phyloP scores from a whole-genome alignment of 169 alveolate species.

The Plasmodium falciparum region DNA sequence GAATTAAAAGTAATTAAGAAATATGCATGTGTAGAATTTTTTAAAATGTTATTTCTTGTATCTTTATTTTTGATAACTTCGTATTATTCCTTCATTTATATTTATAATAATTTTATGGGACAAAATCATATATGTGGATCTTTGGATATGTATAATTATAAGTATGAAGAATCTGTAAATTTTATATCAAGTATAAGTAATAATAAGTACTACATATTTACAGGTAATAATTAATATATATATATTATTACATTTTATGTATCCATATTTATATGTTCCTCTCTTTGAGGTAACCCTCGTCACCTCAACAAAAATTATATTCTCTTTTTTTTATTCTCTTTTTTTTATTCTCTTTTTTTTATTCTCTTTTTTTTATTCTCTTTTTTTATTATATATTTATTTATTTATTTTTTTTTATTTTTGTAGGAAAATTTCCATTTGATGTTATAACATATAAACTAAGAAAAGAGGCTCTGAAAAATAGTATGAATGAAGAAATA shows the following conservation, averaged over 20 bases:
- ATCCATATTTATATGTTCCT: neutral
- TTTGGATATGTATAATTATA: conserved; percentile 55
- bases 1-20: conserved; percentile 32
- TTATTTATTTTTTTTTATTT: neutral
- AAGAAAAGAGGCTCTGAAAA: conserved; percentile 40
- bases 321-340: neutral
- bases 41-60: conserved; percentile 23
- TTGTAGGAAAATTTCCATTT: conserved; percentile 63
- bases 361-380: neutral
- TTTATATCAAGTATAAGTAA: conserved; percentile 39
- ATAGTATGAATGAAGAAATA: conserved; percentile 65
- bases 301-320: neutral
- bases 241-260: conserved; percentile 4
- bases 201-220: conserved; percentile 37
- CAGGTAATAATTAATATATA: conserved; percentile 11
- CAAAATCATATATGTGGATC: conserved; percentile 19
- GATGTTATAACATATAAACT: conserved; percentile 66
- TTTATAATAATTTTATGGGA: conserved; percentile 11
- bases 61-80: conserved; percentile 27
- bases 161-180: conserved; percentile 28
- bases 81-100: conserved; percentile 45
- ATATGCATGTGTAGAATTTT: conserved; percentile 38
- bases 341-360: neutral
- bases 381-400: neutral
- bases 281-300: too few relatives aligned